Evolutionary conservation across 352 stramenopile species (phyloP).

Genomic region (Phytophthora nicotianae): DNA sequence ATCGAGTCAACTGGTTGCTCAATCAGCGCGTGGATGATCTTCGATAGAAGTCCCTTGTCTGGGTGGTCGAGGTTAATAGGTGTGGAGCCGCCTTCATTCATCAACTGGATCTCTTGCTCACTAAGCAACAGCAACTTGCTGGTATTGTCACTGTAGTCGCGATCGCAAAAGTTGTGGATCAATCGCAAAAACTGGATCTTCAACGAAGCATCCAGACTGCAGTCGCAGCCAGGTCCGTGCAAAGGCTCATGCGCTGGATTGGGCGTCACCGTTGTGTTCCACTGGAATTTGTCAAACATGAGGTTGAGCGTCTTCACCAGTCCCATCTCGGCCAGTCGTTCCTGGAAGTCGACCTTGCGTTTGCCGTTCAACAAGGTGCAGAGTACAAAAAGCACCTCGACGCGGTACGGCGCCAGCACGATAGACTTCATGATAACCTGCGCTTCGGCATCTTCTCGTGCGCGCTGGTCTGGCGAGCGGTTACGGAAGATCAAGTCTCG

Average conservation of each 20-base stretch:
- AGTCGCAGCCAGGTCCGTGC: slow-evolving; percentile 91
- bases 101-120: slow-evolving; percentile 58
- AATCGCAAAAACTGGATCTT: slow-evolving; percentile 96
- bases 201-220: slow-evolving; percentile 93
- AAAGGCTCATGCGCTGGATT: slow-evolving; percentile 58
- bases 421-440: slow-evolving; percentile 93
- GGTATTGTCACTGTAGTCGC: slow-evolving; percentile 87
- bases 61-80: slow-evolving; percentile 70
- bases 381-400: slow-evolving; percentile 97
- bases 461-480: slow-evolving; percentile 52
- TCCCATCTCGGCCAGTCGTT: slow-evolving; percentile 85
- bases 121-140: slow-evolving; percentile 87
- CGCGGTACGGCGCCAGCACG: slow-evolving; percentile 91
- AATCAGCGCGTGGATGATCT: slow-evolving; percentile 91
- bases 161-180: slow-evolving; percentile 97
- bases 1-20: slow-evolving; percentile 92
- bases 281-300: slow-evolving; percentile 96
- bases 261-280: slow-evolving; percentile 57
- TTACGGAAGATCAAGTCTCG: slow-evolving; percentile 79
- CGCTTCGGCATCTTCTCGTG: slow-evolving; percentile 68
- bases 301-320: slow-evolving; percentile 90
- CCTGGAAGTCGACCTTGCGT: slow-evolving; percentile 93
- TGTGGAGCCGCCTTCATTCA: slow-evolving; percentile 49
- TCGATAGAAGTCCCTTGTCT: slow-evolving; percentile 90
- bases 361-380: slow-evolving; percentile 96